Evolutionary conservation across 176 grass and related monocot species (phyloP).

Genomic region (Hyparrhenia diplandra): DNA sequence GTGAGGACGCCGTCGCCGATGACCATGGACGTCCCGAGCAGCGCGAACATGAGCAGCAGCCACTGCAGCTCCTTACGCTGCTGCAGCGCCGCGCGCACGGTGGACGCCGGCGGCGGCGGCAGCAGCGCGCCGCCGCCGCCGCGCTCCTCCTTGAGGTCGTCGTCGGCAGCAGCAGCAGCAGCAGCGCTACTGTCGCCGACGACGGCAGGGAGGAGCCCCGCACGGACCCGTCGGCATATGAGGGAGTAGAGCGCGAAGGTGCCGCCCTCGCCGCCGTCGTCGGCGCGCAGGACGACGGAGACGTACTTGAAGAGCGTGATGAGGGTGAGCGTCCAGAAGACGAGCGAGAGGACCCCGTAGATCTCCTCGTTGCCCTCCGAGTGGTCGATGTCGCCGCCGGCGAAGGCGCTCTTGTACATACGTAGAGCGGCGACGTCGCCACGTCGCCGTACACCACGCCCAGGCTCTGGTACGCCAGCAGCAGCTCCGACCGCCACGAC

Average conservation of each 20-base stretch:
- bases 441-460: conserved; percentile 92
- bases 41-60: conserved; percentile 60
- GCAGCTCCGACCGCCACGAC: conserved; percentile 47
- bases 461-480: conserved; percentile 88
- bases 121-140: not conserved
- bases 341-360: conserved; percentile 90
- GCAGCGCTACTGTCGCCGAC: not conserved
- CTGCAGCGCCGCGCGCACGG: conserved; percentile 49
- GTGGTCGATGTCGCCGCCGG: conserved; percentile 85
- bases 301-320: conserved; percentile 90
- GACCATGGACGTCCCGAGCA: conserved; percentile 91
- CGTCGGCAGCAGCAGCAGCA: conserved; percentile 32
- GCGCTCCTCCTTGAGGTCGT: conserved; percentile 34
- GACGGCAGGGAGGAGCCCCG: conserved; percentile 45
- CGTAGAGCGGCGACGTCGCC: conserved; percentile 85
- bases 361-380: conserved; percentile 91
- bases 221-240: conserved; percentile 66
- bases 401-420: conserved; percentile 84
- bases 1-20: conserved; percentile 96
- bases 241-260: conserved; percentile 97
- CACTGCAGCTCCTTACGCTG: conserved; percentile 65
- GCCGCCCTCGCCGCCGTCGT: conserved; percentile 87
- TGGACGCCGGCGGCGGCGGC: not conserved
- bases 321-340: conserved; percentile 96
- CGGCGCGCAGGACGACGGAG: conserved; percentile 76